These are phyloP conservation scores for Penicillium olsonii DNA, from an alignment of 2,329 filamentous ascomycete genomes.

Conservation along the genomic window DNA sequence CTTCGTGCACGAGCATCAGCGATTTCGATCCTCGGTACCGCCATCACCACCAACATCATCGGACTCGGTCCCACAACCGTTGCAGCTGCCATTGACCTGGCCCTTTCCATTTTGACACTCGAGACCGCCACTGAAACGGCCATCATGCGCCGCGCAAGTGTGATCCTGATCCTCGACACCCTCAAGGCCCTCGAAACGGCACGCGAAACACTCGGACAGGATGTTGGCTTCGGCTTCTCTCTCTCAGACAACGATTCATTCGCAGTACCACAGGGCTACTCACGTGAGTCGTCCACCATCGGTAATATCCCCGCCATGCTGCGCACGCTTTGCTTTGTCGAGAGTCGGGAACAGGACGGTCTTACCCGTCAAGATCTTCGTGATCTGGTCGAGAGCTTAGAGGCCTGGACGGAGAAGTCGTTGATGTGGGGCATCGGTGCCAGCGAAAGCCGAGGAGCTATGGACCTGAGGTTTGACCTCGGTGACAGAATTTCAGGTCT, in stretches of 20 bases:
- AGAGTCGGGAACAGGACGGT: slow-evolving; percentile 39
- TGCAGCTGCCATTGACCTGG: slow-evolving; percentile 42
- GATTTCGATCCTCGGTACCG: slow-evolving; percentile 45
- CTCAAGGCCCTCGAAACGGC: slow-evolving; percentile 42
- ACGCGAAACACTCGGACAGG: slow-evolving; percentile 30
- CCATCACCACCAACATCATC: slow-evolving; percentile 42
- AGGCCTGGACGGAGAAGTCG: slow-evolving; percentile 47
- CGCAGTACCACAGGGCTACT: neutral
- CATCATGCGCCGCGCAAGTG: slow-evolving; percentile 45
- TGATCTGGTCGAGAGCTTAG: slow-evolving; percentile 42
- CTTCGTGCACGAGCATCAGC: slow-evolving; percentile 46
- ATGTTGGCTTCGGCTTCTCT: slow-evolving; percentile 45
- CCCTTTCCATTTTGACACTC: slow-evolving; percentile 40
- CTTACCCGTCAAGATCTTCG: slow-evolving; percentile 45
- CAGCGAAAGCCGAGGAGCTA: slow-evolving; percentile 13
- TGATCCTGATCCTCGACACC: slow-evolving; percentile 42
- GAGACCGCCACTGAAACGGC: slow-evolving; percentile 40
- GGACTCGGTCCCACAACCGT: slow-evolving; percentile 39
- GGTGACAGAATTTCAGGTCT: slow-evolving; percentile 43
- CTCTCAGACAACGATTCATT: slow-evolving; percentile 24
- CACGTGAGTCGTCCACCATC: slow-evolving; percentile 27
- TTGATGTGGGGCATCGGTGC: slow-evolving; percentile 41
- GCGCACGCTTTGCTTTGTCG: slow-evolving; percentile 38
- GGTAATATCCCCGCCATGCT: slow-evolving; percentile 44
- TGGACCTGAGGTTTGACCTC: slow-evolving; percentile 33